These are phyloP conservation scores for Geosmithia flava DNA, from an alignment of 2,329 filamentous ascomycete genomes.

Conservation along the genomic window DNA sequence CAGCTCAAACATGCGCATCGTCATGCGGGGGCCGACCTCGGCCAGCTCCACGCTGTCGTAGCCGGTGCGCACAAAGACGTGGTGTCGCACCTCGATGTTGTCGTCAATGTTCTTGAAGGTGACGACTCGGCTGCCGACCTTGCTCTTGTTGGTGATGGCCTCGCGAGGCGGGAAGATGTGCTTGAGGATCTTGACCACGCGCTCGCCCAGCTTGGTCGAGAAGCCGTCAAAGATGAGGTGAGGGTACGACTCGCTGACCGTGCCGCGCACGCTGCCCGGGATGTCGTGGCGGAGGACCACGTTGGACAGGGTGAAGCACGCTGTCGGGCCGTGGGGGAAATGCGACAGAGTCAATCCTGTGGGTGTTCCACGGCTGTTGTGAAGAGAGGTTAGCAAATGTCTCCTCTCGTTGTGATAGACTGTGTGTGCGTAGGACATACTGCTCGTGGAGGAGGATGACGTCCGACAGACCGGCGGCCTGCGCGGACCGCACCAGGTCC, in stretches of 20 bases:
- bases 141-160: constrained; percentile 53
- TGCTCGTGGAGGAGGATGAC: constrained; percentile 74
- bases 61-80: constrained; percentile 85
- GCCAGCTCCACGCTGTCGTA: constrained; percentile 82
- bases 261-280: constrained; percentile 74
- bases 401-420: background rate
- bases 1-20: constrained; percentile 93
- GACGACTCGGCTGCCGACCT: constrained; percentile 78
- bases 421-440: background rate
- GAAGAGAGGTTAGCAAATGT: constrained; percentile 20
- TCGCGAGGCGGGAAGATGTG: constrained; percentile 90
- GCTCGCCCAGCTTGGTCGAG: constrained; percentile 62
- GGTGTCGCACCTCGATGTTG: constrained; percentile 71
- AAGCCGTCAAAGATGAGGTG: constrained; percentile 96
- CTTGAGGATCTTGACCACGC: constrained; percentile 83
- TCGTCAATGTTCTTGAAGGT: constrained; percentile 94
- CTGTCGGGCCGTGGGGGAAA: constrained; percentile 72
- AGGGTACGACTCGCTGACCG: constrained; percentile 84
- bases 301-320: constrained; percentile 79
- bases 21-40: constrained; percentile 90
- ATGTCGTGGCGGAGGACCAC: constrained; percentile 90
- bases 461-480: constrained; percentile 70
- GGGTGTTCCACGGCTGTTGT: constrained; percentile 56
- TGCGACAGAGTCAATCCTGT: constrained; percentile 82
- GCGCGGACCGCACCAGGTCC: constrained; percentile 72